Percentiles rank a stretch among this genome's conserved stretches.
Conservation (phyloP, 495 filamentous ascomycete species). For the Xylaria acuta region DNA sequence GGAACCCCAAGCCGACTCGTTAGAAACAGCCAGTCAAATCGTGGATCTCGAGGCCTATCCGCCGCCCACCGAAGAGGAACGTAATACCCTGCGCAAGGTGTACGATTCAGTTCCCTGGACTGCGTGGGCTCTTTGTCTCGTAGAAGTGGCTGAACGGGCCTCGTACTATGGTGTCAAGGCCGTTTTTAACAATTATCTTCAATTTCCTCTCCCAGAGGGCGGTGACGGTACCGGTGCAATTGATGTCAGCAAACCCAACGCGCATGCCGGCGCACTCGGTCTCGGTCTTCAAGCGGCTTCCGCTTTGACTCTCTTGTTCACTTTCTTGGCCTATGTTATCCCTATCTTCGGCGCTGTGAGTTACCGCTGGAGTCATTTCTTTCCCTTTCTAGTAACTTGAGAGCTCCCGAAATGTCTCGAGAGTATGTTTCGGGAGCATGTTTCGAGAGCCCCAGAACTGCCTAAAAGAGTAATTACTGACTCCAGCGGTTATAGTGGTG, state of each 20-base stretch:
- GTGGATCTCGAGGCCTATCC: constrained; percentile 29
- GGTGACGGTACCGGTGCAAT: constrained; percentile 50
- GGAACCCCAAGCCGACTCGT: constrained; percentile 24
- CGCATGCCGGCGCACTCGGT: constrained; percentile 40
- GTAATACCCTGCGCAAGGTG: constrained; percentile 54
- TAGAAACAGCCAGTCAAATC: constrained; percentile 12
- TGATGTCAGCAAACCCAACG: constrained; percentile 35
- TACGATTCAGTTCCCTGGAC: constrained; percentile 49
- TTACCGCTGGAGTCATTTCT: too few relatives aligned
- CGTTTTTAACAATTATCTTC: constrained; percentile 58
- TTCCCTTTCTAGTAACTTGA: too few relatives aligned
- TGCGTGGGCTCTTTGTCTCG: constrained; percentile 54
- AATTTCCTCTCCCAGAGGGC: constrained; percentile 55
- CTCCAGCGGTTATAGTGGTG: not conserved
- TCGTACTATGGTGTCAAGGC: constrained; percentile 57
- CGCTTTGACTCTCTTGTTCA: constrained; percentile 56
- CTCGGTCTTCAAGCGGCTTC: constrained; percentile 59
- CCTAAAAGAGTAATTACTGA: too few relatives aligned
- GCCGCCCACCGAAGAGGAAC: constrained; percentile 57
- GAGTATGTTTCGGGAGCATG: too few relatives aligned
- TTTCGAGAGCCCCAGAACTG: too few relatives aligned
- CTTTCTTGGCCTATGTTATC: constrained; percentile 59
- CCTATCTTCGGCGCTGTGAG: constrained; percentile 56
- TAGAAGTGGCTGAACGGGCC: constrained; percentile 57
- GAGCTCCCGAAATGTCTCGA: too few relatives aligned